Evolutionary conservation across 371 early-diverging fungal species (phyloP).

Genomic region (Globomyces sp.): DNA sequence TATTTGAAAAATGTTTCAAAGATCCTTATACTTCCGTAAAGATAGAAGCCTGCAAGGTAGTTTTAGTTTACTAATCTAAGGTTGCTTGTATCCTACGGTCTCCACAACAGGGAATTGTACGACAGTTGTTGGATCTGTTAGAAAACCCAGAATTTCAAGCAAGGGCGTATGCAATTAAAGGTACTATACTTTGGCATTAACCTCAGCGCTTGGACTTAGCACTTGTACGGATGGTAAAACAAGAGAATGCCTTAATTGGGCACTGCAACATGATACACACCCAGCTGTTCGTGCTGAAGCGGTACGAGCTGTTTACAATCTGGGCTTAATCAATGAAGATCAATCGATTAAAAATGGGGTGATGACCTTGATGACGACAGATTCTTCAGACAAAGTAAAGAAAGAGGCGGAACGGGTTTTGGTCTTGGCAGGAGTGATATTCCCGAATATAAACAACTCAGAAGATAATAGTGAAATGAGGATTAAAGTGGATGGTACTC

Average conservation of each 20-base stretch:
- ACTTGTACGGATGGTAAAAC: constrained; percentile 38
- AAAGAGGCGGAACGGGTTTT: constrained; percentile 40
- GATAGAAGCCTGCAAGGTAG: constrained; percentile 47
- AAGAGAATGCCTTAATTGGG: constrained; percentile 39
- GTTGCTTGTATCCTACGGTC: constrained; percentile 30
- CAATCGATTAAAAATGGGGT: constrained; percentile 30
- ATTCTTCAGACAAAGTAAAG: constrained; percentile 30
- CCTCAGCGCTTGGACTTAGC: constrained; percentile 31
- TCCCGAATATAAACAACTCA: constrained; percentile 4
- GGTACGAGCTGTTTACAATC: constrained; percentile 26
- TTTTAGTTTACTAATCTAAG: constrained; percentile 2
- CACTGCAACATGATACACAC: constrained; percentile 37
- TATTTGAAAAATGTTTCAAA: constrained; percentile 30
- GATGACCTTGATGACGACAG: constrained; percentile 33
- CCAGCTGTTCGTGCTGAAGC: constrained; percentile 42
- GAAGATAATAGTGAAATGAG: constrained; percentile 9
- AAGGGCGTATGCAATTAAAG: constrained; percentile 42
- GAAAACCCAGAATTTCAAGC: constrained; percentile 35
- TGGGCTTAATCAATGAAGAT: constrained; percentile 31
- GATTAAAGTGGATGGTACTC: constrained; percentile 17
- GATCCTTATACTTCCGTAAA: constrained; percentile 42
- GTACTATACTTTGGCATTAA: constrained; percentile 18
- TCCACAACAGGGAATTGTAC: constrained; percentile 30
- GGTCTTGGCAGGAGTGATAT: constrained; percentile 11
- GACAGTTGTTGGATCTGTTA: constrained; percentile 34